Percentiles rank a stretch among this genome's conserved stretches.
These are phyloP conservation scores for Blastosporella zonata DNA, from an alignment of 1,284 basidiomycete species.

Conservation along the genomic window DNA sequence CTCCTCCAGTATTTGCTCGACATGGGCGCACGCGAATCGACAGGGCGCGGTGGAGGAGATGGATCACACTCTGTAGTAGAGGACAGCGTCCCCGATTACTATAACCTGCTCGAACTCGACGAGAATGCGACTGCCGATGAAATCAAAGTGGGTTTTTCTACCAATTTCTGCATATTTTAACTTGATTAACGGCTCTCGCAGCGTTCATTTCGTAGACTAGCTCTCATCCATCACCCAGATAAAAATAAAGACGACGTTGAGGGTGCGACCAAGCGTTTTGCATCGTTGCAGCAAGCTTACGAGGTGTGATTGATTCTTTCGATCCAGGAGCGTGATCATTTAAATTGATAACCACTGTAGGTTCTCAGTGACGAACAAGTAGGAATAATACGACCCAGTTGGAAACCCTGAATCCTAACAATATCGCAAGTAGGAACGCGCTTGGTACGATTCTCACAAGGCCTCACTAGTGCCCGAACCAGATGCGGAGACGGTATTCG, in stretches of 20 bases:
- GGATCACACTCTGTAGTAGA: constrained; percentile 21
- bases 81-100: constrained; percentile 61
- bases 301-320: constrained; percentile 53
- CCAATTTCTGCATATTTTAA: neutral
- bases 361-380: constrained; percentile 92
- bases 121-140: constrained; percentile 84
- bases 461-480: constrained; percentile 82
- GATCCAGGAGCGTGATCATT: neutral
- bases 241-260: constrained; percentile 84
- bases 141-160: constrained; percentile 65
- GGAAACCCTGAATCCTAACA: constrained; percentile 14
- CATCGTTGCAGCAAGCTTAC: constrained; percentile 90
- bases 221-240: constrained; percentile 86
- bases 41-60: constrained; percentile 33
- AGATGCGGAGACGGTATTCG: constrained; percentile 79
- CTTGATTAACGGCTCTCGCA: constrained; percentile 29
- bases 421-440: constrained; percentile 75
- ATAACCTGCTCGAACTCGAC: constrained; percentile 74
- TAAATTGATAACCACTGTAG: constrained; percentile 34
- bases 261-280: constrained; percentile 86
- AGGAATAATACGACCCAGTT: constrained; percentile 25
- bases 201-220: constrained; percentile 81
- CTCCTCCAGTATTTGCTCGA: neutral
- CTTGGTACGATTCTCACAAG: constrained; percentile 97
- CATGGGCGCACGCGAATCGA: constrained; percentile 75